Conservation (phyloP, 345 rosid species). For the Salix arbutifolia region DNA sequence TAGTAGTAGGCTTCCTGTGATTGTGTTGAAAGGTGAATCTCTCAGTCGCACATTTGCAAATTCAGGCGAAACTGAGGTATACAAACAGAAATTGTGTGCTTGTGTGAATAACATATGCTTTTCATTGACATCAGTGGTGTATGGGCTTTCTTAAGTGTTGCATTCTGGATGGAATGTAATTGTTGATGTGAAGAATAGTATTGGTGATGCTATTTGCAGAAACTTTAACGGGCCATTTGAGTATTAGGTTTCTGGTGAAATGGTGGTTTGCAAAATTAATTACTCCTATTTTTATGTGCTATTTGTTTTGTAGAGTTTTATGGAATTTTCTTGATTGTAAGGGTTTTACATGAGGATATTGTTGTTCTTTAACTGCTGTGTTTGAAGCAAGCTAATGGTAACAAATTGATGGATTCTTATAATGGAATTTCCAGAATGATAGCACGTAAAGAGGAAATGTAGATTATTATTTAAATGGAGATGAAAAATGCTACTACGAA, state of each 20-base stretch:
- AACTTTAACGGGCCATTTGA: neutral
- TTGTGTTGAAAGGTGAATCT: constrained; percentile 36
- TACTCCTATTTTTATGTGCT: neutral
- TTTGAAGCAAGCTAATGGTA: neutral
- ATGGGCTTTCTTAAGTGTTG: neutral
- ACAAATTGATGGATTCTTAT: neutral
- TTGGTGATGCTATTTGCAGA: neutral
- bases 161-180: neutral
- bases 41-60: constrained; percentile 20
- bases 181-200: neutral
- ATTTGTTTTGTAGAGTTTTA: neutral
- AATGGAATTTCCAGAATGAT: neutral
- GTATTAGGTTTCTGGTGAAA: neutral
- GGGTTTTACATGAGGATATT: neutral
- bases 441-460: neutral
- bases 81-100: neutral
- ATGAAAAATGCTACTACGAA: neutral
- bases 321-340: neutral
- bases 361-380: neutral
- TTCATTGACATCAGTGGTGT: neutral
- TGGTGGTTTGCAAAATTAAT: neutral
- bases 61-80: neutral
- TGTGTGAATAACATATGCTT: neutral
- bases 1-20: constrained; percentile 35
- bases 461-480: neutral